phyloP scores from a whole-genome alignment of 2,329 filamentous ascomycete genomes.

The Cladosporium sphaerospermum region DNA sequence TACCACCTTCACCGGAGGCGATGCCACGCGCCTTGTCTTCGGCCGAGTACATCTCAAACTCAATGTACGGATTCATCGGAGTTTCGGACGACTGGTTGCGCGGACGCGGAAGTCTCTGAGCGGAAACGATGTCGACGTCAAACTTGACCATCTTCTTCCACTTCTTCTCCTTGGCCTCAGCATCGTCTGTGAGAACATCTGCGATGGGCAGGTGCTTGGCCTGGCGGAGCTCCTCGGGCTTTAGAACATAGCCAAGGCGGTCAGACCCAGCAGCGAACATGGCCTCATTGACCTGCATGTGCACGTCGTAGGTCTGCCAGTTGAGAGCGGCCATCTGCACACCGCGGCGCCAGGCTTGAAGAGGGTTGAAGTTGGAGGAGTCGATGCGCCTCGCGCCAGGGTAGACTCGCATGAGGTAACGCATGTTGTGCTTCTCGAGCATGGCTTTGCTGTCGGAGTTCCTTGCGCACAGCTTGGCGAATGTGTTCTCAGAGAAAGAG shows the following conservation, averaged over 20 bases:
- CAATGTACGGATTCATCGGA: constrained; percentile 84
- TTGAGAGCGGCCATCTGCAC: constrained; percentile 98
- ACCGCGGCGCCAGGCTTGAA: constrained; percentile 88
- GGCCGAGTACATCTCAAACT: constrained; percentile 89
- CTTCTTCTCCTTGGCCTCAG: constrained; percentile 52
- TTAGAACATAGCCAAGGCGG: constrained; percentile 85
- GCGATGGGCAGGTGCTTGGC: constrained; percentile 56
- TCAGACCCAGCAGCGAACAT: constrained; percentile 93
- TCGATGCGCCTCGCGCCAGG: constrained; percentile 74
- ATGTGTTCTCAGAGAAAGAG: constrained; percentile 86
- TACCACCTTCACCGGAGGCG: constrained; percentile 59
- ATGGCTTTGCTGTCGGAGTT: constrained; percentile 68
- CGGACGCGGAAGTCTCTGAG: constrained; percentile 86
- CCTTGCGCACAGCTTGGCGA: constrained; percentile 71
- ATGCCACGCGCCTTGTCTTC: constrained; percentile 81
- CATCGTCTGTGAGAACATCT: constrained; percentile 45
- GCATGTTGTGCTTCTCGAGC: constrained; percentile 84
- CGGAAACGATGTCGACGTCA: constrained; percentile 82
- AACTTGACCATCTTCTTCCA: constrained; percentile 80
- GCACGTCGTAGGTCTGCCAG: constrained; percentile 95
- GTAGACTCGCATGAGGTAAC: constrained; percentile 89
- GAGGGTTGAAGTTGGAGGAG: constrained; percentile 90
- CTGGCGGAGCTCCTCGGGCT: constrained; percentile 73
- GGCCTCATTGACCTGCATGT: constrained; percentile 92
- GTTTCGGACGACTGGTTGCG: constrained; percentile 62